Percentiles rank a stretch among this genome's conserved stretches.
Evolutionary conservation across 2,329 filamentous ascomycete genomes (phyloP).

Genomic region (Hypoxylon sp.): DNA sequence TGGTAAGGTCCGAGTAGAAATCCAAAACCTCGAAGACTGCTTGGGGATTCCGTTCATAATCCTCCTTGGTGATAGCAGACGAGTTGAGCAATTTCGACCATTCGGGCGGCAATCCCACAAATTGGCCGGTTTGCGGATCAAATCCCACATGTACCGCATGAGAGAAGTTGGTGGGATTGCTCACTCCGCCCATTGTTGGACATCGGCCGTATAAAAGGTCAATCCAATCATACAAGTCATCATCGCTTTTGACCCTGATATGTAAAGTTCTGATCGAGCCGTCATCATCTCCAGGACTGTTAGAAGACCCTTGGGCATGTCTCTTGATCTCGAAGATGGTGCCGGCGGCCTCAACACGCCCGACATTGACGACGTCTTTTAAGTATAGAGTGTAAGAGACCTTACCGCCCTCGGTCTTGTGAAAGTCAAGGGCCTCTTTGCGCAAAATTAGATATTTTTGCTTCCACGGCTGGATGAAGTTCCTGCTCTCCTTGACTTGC

Average conservation of each 20-base stretch:
- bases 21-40: slow-evolving; percentile 84
- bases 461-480: slow-evolving; percentile 88
- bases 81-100: slow-evolving; percentile 98
- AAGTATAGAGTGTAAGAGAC: slow-evolving; percentile 87
- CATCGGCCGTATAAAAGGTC: slow-evolving; percentile 97
- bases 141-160: slow-evolving; percentile 98
- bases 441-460: slow-evolving; percentile 92
- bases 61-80: slow-evolving; percentile 97
- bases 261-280: slow-evolving; percentile 85
- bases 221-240: slow-evolving; percentile 99
- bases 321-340: slow-evolving; percentile 96
- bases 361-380: slow-evolving; percentile 89
- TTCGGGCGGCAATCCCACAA: slow-evolving; percentile 92
- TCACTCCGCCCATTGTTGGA: slow-evolving; percentile 97
- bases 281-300: slow-evolving; percentile 82
- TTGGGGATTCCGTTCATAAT: slow-evolving; percentile 97
- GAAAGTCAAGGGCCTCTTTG: slow-evolving; percentile 93
- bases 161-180: slow-evolving; percentile 97
- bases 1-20: slow-evolving; percentile 87
- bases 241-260: slow-evolving; percentile 93
- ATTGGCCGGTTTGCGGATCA: slow-evolving; percentile 93
- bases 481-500: slow-evolving; percentile 89
- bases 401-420: slow-evolving; percentile 91
- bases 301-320: slow-evolving; percentile 74
- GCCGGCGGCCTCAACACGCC: slow-evolving; percentile 89